These are phyloP conservation scores for Coniophora puteana DNA, from an alignment of 1,284 basidiomycete species.

Conservation along the genomic window DNA sequence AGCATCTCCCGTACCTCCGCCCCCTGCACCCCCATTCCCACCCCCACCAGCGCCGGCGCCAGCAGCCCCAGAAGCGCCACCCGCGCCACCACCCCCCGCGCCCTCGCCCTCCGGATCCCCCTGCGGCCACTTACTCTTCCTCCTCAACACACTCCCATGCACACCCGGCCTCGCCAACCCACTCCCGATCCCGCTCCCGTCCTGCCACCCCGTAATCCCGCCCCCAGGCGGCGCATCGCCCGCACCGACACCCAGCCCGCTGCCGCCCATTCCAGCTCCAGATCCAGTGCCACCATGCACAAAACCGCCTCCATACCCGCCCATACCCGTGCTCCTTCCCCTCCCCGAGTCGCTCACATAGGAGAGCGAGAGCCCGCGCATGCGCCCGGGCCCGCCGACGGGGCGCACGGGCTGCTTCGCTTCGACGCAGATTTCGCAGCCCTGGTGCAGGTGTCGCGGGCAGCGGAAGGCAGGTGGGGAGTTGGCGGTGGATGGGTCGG, in stretches of 20 bases:
- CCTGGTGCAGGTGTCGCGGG: slow-evolving; percentile 65
- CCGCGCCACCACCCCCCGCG: slow-evolving; percentile 16
- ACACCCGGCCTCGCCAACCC: slow-evolving; percentile 54
- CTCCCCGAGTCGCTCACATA: too few relatives aligned
- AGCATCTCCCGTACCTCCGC: slow-evolving; percentile 21
- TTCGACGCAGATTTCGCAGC: slow-evolving; percentile 70
- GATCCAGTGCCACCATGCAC: slow-evolving; percentile 23
- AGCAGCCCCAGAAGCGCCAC: slow-evolving; percentile 25
- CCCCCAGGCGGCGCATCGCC: too few relatives aligned
- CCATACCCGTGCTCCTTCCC: too few relatives aligned
- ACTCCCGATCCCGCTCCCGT: slow-evolving; percentile 65
- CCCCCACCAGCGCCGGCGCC: slow-evolving; percentile 17
- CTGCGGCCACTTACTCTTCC: slow-evolving; percentile 33
- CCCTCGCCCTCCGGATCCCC: slow-evolving; percentile 25
- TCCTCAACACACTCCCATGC: slow-evolving; percentile 52
- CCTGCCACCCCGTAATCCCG: slow-evolving; percentile 65
- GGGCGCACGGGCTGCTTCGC: slow-evolving; percentile 37
- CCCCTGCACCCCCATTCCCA: slow-evolving; percentile 20
- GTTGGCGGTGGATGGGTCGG: slow-evolving; percentile 58
- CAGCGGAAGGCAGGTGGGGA: slow-evolving; percentile 63
- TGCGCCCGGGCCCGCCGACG: slow-evolving; percentile 24
- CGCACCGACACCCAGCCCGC: too few relatives aligned
- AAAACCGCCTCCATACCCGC: slow-evolving; percentile 3
- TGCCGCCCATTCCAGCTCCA: slow-evolving; percentile 30
- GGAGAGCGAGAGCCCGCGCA: slow-evolving; percentile 12